Conservation (phyloP, 176 grass and related monocot species). For the Hsuehochloa calcarea region DNA sequence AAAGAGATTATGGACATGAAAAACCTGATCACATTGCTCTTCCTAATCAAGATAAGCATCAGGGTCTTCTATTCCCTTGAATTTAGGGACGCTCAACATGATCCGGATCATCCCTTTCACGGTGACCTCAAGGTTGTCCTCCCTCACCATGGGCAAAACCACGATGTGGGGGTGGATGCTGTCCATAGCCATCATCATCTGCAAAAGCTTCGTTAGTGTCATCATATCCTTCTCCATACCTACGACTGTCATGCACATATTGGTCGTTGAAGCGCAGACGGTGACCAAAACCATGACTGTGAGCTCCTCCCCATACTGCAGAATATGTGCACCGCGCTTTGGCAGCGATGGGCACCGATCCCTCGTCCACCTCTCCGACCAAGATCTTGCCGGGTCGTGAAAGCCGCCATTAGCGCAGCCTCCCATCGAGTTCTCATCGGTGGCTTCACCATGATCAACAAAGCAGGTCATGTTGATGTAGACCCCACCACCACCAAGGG, state of each 20-base stretch:
- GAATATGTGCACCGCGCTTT: background rate
- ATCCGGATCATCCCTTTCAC: no score
- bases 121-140: no score
- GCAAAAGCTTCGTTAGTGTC: background rate
- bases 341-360: no score
- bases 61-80: no score
- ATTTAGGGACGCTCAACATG: no score
- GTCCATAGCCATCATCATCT: background rate
- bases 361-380: background rate
- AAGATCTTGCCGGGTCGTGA: background rate
- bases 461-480: background rate
- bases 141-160: no score
- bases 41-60: no score
- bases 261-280: background rate
- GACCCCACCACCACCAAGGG: background rate
- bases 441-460: background rate
- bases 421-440: background rate
- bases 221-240: background rate
- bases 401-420: background rate
- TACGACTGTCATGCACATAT: background rate
- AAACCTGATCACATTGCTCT: no score
- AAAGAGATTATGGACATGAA: no score
- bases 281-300: background rate
- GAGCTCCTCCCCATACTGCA: background rate
- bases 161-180: no score